Evolutionary conservation across 192 early-diverging fungal genomes (phyloP).

Genomic region (Coemansia sp.): DNA sequence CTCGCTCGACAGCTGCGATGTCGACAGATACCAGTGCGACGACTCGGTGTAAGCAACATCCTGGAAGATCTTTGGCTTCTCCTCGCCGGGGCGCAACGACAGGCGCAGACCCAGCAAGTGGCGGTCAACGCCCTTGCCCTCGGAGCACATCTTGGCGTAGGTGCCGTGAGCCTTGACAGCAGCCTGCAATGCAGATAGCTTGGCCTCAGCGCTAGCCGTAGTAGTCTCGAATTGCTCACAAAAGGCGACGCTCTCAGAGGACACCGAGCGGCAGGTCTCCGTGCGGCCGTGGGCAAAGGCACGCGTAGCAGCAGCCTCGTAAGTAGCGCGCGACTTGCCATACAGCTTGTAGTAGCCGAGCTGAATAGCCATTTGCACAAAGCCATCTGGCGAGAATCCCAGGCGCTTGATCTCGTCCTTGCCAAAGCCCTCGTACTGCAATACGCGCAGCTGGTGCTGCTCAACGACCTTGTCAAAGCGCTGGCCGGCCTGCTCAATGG

Average conservation of each 20-base stretch:
- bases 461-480: conserved; percentile 79
- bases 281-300: conserved; percentile 92
- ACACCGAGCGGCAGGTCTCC: conserved; percentile 84
- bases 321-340: conserved; percentile 75
- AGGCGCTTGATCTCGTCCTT: conserved; percentile 91
- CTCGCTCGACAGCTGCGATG: conserved; percentile 88
- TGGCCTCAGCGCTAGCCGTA: conserved; percentile 49
- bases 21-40: conserved; percentile 88
- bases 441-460: conserved; percentile 80
- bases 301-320: conserved; percentile 88
- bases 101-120: conserved; percentile 84
- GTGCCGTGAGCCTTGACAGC: conserved; percentile 74
- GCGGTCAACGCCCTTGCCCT: conserved; percentile 87
- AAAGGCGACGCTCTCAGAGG: conserved; percentile 72
- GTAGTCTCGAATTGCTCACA: conserved; percentile 83
- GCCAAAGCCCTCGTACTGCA: conserved; percentile 84
- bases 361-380: conserved; percentile 92
- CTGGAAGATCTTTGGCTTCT: conserved; percentile 78
- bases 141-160: conserved; percentile 81
- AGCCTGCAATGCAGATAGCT: conserved; percentile 67
- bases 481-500: conserved; percentile 65
- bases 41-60: conserved; percentile 79
- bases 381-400: conserved; percentile 76
- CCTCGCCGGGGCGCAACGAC: conserved; percentile 69
- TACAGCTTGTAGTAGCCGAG: conserved; percentile 95